Evolutionary conservation across 345 rosid genomes (phyloP), one percentile per base, ranked within the genome.

Genomic region (Gossypium turneri): DNA sequence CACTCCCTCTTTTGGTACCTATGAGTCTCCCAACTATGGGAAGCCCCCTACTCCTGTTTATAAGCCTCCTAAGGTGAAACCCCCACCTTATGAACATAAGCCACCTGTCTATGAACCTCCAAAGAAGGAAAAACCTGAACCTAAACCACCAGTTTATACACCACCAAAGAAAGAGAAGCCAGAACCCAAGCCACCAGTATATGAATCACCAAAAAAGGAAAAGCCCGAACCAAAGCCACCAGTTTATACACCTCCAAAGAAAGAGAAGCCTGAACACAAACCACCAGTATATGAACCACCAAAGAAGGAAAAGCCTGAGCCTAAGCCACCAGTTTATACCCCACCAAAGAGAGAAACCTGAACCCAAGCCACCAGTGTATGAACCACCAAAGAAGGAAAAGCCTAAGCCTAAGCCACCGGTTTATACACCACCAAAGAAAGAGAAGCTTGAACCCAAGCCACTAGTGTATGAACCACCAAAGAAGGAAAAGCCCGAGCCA

Each of bases 401-500:
- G 17, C 81, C 77, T 13, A 7, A 25, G 4, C 71, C 45, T 7
- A 47, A 70, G 41, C 17, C 45, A 1, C 62, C 58, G 45, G 58
- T 52, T 52, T 52, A 52, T 52, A n/a, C 8, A 45, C 77, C 81
- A 9, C 77, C 77, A 0, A n/a, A 57, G 7, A 53, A 24, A 11
- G 43, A 73, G 17, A 52, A 76, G 13, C 67, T 57, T 22, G 11
- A 20, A 13, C 10, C 50, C 25, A 53, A 27, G 13, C 82, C 78
- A 0, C 70, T 79, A 4, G 7, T 43, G 2, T 27, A 72, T 22
- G 69, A 80, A 12, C 82, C 79, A 0, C 79, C 82, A n/a, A 60
- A 60, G 1, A 12, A 45, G 57, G 44, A 61, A 2, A 27, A 20
- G 5, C 45, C 45, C 11, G 47, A 71, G 15, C 74, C 62, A 1